Evolutionary conservation across 345 rosid species (phyloP), one percentile per base, ranked within the genome.

Genomic region (Arabidopsis arenosa): DNA sequence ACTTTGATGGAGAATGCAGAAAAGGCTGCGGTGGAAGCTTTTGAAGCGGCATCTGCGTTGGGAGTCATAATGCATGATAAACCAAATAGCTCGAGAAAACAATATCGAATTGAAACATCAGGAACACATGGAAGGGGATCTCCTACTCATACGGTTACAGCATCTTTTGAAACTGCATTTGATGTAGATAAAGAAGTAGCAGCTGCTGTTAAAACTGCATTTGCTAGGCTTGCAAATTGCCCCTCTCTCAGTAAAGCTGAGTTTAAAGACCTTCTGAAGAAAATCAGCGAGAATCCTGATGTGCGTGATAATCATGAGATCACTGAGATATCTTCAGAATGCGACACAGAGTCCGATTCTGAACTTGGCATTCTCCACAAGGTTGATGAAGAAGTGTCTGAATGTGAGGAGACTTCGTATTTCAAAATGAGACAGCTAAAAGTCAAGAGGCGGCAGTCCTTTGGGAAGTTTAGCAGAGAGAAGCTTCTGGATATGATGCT

Each of bases 101-200:
- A 75, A 66, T 82, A 84, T 73, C 76, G 79, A 40, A 76, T 89
- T 12, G 85, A 89, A 81, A 81, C 87, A 10, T 86, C 87, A 40
- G 80, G 80, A 2, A 65, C 56, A 64, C 80, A 81, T 53, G 87
- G 79, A 75, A 87, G 82, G 40, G 83, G 81, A 15, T 87, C 88
- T 76, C 79, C 91, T 64, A 83, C 97, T 64, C 94, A 87, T 78
- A 88, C 87, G 6, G 88, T 89, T 36, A 87, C 87, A 54, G 91
- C 94, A 15, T 96, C 97, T 60, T 95, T 96, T 37, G 93, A 89
- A 85, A 90, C 94, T 40, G 89, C 93, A 51, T 93, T 93, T 75
- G 97, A 90, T 68, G 97, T 96, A 0, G 97, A 96, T 77, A 93
- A 90, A 82, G 89, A 96, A 84, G 98, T 96, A 33, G 92, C 97